A percentile compares a stretch with the other conserved stretches of the same genome.
Evolutionary conservation across 2,329 filamentous ascomycete species (phyloP).

Genomic region (Xylaria multiplex): DNA sequence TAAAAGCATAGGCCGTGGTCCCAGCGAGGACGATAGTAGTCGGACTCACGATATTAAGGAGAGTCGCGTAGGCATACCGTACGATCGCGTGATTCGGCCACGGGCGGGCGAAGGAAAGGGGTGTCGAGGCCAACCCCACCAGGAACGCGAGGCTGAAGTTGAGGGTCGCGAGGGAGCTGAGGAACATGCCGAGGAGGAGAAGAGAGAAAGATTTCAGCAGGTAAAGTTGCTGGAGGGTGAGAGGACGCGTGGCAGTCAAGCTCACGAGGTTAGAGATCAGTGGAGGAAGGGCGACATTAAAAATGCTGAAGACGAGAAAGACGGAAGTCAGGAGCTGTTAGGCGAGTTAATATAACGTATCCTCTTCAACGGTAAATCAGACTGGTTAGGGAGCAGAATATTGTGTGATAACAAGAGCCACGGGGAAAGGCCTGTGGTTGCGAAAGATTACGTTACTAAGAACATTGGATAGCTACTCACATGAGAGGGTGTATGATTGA

Average conservation of each 20-base stretch:
- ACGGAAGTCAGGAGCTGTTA: conserved; percentile 65
- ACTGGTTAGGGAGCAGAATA: neutral
- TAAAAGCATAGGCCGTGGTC: conserved; percentile 54
- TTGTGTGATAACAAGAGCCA: conserved; percentile 15
- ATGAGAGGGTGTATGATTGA: conserved; percentile 75
- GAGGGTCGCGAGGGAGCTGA: conserved; percentile 90
- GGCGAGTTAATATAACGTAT: conserved; percentile 10
- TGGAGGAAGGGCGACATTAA: conserved; percentile 67
- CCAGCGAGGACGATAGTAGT: conserved; percentile 63
- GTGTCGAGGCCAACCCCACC: conserved; percentile 80
- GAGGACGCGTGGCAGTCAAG: conserved; percentile 48
- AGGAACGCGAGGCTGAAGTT: conserved; percentile 94
- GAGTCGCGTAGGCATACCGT: conserved; percentile 56
- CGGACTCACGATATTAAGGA: conserved; percentile 72
- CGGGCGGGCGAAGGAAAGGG: conserved; percentile 78
- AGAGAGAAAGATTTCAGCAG: conserved; percentile 91
- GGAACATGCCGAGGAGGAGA: conserved; percentile 89
- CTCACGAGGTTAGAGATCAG: conserved; percentile 66
- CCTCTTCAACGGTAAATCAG: neutral
- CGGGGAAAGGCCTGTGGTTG: neutral
- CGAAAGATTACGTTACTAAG: neutral
- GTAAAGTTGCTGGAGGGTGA: conserved; percentile 75
- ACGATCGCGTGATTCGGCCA: conserved; percentile 53
- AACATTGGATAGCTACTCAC: conserved; percentile 59
- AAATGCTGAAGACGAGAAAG: conserved; percentile 67